These are phyloP conservation scores for Cornus suecica DNA, from an alignment of 148 eudicot species.

Conservation along the genomic window DNA sequence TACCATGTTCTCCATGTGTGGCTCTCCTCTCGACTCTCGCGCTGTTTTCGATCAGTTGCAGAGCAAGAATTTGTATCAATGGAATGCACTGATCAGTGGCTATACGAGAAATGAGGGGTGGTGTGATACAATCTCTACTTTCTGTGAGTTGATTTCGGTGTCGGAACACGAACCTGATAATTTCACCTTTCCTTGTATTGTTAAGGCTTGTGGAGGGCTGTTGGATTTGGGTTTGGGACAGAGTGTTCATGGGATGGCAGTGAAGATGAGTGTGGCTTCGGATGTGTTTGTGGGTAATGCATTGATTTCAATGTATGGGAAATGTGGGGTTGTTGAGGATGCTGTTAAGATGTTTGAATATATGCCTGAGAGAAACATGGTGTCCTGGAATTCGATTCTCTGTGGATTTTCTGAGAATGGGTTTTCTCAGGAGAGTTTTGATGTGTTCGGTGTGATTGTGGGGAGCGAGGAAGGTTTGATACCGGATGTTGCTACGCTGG, in stretches of 20 bases:
- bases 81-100: constrained; percentile 61
- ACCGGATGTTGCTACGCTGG: constrained; percentile 58
- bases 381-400: constrained; percentile 69
- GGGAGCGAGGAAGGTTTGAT: constrained; percentile 23
- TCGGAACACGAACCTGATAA: constrained; percentile 45
- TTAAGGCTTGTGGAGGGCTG: constrained; percentile 50
- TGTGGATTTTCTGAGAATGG: constrained; percentile 42
- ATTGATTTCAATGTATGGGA: constrained; percentile 54
- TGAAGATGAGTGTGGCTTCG: constrained; percentile 36
- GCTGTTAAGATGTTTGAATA: constrained; percentile 46
- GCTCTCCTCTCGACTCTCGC: constrained; percentile 38
- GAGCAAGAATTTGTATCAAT: constrained; percentile 40
- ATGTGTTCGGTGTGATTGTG: constrained; percentile 35
- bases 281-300: constrained; percentile 67
- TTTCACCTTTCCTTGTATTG: constrained; percentile 62
- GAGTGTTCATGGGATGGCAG: constrained; percentile 46
- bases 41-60: constrained; percentile 33
- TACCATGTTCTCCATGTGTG: constrained; percentile 53
- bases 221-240: constrained; percentile 35
- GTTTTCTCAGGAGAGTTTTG: constrained; percentile 24
- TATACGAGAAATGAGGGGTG: constrained; percentile 47
- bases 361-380: constrained; percentile 52
- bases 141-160: constrained; percentile 29
- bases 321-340: constrained; percentile 34
- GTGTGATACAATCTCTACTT: constrained; percentile 35